A percentile compares a stretch with the other conserved stretches of the same genome.
phyloP scores from a whole-genome alignment of 2,329 filamentous ascomycete genomes.

The Claviceps lovelessii region DNA sequence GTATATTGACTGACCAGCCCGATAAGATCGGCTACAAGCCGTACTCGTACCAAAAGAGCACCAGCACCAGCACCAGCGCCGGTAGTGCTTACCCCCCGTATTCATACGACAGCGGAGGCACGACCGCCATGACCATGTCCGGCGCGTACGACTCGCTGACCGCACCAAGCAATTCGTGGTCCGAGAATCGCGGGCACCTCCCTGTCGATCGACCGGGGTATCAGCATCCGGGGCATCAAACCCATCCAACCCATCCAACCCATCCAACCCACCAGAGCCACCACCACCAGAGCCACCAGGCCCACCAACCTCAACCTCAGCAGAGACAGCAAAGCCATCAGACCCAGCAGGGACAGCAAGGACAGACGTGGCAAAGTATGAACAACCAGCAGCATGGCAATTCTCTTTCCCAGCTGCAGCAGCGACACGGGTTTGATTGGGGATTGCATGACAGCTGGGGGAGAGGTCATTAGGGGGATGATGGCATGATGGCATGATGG shows the following conservation, averaged over 20 bases:
- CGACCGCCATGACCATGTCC: background rate
- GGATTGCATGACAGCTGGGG: conserved; percentile 4
- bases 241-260: background rate
- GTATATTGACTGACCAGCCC: conserved; percentile 4
- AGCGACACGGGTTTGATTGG: conserved; percentile 3
- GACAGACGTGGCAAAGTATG: background rate
- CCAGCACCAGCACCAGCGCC: conserved; percentile 2
- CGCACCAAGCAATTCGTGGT: background rate
- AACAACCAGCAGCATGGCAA: background rate
- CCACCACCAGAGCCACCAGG: background rate
- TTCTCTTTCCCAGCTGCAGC: background rate
- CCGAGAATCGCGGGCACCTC: background rate
- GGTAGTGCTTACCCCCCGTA: background rate
- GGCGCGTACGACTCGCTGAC: background rate
- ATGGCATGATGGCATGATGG: background rate
- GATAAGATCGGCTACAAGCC: conserved; percentile 18
- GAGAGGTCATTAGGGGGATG: background rate
- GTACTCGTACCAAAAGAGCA: conserved; percentile 16
- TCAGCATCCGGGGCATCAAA: background rate
- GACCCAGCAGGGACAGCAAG: background rate
- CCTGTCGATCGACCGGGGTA: background rate
- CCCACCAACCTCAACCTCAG: background rate
- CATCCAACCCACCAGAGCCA: background rate
- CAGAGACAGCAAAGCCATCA: background rate
- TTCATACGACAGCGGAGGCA: background rate